These are phyloP conservation scores for Fragilaria crotonensis DNA, from an alignment of 108 stramenopile genomes.

Conservation along the genomic window DNA sequence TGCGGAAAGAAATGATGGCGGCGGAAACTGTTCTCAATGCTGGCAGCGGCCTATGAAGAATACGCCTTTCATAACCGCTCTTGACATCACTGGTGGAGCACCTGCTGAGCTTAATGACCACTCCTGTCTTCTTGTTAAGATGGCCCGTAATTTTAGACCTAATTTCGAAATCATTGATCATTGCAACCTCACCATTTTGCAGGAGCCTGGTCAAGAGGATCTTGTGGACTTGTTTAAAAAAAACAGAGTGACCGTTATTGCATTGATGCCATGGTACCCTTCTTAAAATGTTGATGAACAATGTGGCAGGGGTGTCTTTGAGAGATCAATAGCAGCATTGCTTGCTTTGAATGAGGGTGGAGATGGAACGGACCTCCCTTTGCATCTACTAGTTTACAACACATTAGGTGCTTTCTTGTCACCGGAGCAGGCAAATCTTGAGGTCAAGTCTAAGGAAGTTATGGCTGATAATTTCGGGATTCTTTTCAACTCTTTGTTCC, in stretches of 20 bases:
- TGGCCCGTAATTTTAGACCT: conserved; percentile 61
- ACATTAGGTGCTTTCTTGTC: conserved; percentile 93
- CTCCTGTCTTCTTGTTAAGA: conserved; percentile 83
- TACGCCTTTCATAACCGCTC: conserved; percentile 73
- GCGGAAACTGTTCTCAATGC: conserved; percentile 79
- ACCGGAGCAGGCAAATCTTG: conserved; percentile 67
- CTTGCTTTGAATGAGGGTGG: conserved; percentile 88
- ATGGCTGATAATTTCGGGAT: conserved; percentile 88
- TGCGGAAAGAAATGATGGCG: conserved; percentile 83
- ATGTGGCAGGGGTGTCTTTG: conserved; percentile 93
- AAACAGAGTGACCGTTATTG: conserved; percentile 83
- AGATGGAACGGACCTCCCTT: conserved; percentile 58
- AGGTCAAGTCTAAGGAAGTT: conserved; percentile 81
- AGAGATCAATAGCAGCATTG: conserved; percentile 84
- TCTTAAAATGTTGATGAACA: conserved; percentile 91
- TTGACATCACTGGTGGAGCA: conserved; percentile 96
- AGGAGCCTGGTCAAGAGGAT: conserved; percentile 92
- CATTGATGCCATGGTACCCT: conserved; percentile 89
- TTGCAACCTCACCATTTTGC: conserved; percentile 93
- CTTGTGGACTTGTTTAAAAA: conserved; percentile 88
- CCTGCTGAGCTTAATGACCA: conserved; percentile 89
- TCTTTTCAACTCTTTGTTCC: conserved; percentile 80
- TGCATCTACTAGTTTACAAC: conserved; percentile 97
- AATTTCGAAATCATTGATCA: conserved; percentile 92
- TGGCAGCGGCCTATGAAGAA: conserved; percentile 71